Percentiles rank a stretch among this genome's conserved stretches.
phyloP scores from a whole-genome alignment of 2,329 filamentous ascomycete genomes.

The Nakataea oryzae region DNA sequence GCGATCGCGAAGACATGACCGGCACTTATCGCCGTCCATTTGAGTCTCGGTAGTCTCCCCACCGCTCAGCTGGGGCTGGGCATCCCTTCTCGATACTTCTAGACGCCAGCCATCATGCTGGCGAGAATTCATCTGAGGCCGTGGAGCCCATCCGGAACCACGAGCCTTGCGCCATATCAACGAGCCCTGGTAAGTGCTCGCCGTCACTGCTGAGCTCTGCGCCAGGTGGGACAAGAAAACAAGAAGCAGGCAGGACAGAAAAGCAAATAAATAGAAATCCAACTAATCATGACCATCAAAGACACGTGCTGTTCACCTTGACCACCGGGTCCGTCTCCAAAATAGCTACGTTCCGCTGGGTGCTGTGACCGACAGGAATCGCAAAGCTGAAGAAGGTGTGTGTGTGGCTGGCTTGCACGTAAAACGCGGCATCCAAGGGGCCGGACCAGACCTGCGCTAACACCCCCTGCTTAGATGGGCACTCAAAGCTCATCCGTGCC shows the following conservation, averaged over 20 bases:
- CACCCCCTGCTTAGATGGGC: constrained; percentile 37
- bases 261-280: not conserved
- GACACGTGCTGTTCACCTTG: constrained; percentile 8
- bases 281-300: not conserved
- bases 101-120: not conserved
- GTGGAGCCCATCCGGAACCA: not conserved
- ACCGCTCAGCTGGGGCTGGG: not conserved
- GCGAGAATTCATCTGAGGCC: not conserved
- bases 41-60: not conserved
- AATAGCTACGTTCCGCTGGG: constrained; percentile 72
- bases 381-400: constrained; percentile 42
- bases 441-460: not conserved
- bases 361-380: constrained; percentile 39
- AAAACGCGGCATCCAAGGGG: not conserved
- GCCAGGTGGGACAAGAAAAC: not conserved
- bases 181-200: not conserved
- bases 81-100: not conserved
- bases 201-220: not conserved
- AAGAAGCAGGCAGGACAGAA: not conserved
- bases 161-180: not conserved
- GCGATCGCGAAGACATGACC: not conserved
- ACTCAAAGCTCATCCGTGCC: constrained; percentile 57
- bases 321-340: constrained; percentile 43
- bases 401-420: constrained; percentile 7
- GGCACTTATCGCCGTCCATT: too few relatives aligned